phyloP scores from a whole-genome alignment of 1,284 basidiomycete species.

The Ustilago trichophora region DNA sequence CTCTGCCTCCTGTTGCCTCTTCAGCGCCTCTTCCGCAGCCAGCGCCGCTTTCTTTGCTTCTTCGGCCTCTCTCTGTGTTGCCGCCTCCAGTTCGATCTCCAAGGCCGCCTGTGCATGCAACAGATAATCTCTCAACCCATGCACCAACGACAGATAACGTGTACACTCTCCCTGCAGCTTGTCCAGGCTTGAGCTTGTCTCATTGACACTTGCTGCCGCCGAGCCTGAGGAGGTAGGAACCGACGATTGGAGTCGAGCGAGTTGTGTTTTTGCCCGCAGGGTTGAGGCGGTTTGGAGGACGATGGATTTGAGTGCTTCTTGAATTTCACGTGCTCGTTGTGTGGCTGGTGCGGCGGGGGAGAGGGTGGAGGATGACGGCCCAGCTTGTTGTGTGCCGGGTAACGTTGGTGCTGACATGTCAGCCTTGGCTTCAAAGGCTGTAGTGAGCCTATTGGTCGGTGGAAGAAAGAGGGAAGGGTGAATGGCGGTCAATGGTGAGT shows the following conservation, averaged over 20 bases:
- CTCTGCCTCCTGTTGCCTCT: conserved; percentile 25
- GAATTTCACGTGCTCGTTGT: conserved; percentile 35
- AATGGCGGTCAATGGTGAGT: too few relatives aligned
- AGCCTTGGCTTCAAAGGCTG: too few relatives aligned
- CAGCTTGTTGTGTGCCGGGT: conserved; percentile 7
- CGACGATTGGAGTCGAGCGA: conserved; percentile 17
- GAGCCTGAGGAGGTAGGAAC: conserved; percentile 5
- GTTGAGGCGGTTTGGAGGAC: conserved; percentile 44
- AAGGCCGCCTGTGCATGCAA: conserved; percentile 43
- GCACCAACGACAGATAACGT: conserved; percentile 33
- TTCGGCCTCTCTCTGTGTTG: conserved; percentile 37
- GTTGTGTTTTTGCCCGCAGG: conserved; percentile 36
- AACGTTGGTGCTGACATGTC: conserved; percentile 22
- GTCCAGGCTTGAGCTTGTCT: conserved; percentile 23
- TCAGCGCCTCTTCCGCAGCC: conserved; percentile 28
- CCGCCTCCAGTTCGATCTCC: conserved; percentile 44
- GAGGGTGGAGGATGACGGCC: neutral
- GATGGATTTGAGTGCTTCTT: conserved; percentile 36
- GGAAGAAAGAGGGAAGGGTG: neutral
- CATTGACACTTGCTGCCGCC: conserved; percentile 9
- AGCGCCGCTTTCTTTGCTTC: conserved; percentile 22
- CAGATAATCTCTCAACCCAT: conserved; percentile 36
- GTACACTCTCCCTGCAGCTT: conserved; percentile 35
- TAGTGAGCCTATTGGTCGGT: too few relatives aligned
- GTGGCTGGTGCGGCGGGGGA: conserved; percentile 2